Percentiles rank a stretch among this genome's conserved stretches.
Evolutionary conservation across 495 filamentous ascomycete genomes (phyloP).

Genomic region (Thozetella sp.): DNA sequence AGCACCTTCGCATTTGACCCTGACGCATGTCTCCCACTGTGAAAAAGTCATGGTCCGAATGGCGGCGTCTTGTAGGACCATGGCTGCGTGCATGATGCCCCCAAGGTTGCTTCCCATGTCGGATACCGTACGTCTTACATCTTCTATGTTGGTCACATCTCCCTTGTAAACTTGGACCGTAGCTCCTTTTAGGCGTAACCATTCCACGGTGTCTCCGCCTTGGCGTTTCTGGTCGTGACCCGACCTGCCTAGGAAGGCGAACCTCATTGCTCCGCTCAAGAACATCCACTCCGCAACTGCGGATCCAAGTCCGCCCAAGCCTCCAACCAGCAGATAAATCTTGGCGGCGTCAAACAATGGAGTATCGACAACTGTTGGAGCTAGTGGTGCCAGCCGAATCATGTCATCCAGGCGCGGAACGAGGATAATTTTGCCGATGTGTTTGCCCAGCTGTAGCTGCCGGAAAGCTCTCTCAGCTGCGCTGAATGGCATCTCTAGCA

Average conservation of each 20-base stretch:
- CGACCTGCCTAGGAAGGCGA: background rate
- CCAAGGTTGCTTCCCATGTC: background rate
- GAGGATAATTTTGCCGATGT: slow-evolving; percentile 54
- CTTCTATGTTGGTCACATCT: background rate
- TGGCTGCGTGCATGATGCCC: background rate
- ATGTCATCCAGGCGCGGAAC: background rate
- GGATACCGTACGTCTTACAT: background rate
- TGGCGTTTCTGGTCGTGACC: background rate
- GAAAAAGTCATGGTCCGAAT: background rate
- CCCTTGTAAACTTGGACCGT: background rate
- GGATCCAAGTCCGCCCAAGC: background rate
- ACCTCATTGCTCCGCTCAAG: background rate
- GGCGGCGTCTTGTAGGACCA: background rate
- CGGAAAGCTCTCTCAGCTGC: slow-evolving; percentile 34
- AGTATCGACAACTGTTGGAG: background rate
- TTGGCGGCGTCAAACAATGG: background rate
- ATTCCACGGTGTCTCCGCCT: background rate
- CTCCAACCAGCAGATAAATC: background rate
- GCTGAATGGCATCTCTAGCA: slow-evolving; percentile 22
- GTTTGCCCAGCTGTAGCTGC: slow-evolving; percentile 38
- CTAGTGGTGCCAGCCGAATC: background rate
- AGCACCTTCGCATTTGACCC: background rate
- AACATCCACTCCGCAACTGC: background rate
- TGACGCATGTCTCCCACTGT: background rate
- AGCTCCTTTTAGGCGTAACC: background rate